These are phyloP conservation scores for Eremothecium gossypii DNA, from an alignment of 1,139 yeast species.

Conservation along the genomic window DNA sequence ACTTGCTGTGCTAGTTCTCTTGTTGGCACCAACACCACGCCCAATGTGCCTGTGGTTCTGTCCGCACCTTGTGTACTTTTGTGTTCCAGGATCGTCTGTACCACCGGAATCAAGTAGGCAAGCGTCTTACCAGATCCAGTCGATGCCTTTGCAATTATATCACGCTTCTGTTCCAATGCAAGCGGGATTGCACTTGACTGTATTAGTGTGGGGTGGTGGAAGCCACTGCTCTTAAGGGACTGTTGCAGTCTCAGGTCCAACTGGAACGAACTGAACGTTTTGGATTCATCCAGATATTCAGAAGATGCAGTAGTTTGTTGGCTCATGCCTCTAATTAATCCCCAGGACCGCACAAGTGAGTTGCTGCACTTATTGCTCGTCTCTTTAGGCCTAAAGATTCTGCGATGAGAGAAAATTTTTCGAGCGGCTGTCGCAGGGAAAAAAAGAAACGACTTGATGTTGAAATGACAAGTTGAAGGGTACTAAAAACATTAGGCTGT, in stretches of 20 bases:
- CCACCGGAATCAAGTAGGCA: conserved; percentile 71
- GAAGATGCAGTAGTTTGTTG: conserved; percentile 36
- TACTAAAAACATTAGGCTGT: no score
- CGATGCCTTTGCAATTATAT: conserved; percentile 77
- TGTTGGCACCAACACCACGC: conserved; percentile 73
- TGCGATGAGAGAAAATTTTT: no score
- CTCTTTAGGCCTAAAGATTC: no score
- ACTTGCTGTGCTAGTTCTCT: conserved; percentile 85
- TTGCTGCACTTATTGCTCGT: no score
- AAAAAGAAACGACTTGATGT: no score
- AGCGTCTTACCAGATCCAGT: conserved; percentile 91
- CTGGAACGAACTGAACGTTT: conserved; percentile 61
- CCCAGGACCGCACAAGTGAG: neutral
- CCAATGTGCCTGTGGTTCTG: conserved; percentile 33
- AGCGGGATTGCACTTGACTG: conserved; percentile 90
- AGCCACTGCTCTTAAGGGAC: conserved; percentile 76
- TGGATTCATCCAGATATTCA: conserved; percentile 60
- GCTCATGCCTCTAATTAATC: neutral
- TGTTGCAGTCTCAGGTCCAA: conserved; percentile 77
- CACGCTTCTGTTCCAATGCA: conserved; percentile 79
- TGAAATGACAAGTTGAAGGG: no score
- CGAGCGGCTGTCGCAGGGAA: no score
- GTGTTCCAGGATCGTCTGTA: conserved; percentile 51
- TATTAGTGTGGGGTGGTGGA: conserved; percentile 75
- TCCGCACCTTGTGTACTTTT: conserved; percentile 24